Evolutionary conservation across 2,329 filamentous ascomycete genomes (phyloP).

Genomic region (Cryphonectria carpinicola): DNA sequence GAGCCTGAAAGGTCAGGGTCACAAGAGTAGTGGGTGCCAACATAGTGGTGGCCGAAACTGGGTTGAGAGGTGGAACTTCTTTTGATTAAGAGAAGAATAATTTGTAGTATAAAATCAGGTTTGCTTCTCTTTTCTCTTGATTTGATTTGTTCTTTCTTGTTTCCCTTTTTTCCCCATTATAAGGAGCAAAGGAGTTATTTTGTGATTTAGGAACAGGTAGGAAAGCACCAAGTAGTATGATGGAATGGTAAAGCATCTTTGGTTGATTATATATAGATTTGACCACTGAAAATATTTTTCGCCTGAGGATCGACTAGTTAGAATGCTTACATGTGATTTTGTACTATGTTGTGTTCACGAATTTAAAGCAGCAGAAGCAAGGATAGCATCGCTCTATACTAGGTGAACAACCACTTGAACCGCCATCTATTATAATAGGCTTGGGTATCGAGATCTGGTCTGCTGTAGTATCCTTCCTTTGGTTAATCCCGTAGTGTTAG

Average conservation of each 20-base stretch:
- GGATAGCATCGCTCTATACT: not conserved
- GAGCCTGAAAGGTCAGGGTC: not conserved
- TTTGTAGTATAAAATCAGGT: not conserved
- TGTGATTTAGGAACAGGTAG: too few species aligned
- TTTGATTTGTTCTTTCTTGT: too few species aligned
- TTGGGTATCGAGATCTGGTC: too few species aligned
- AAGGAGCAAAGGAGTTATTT: too few species aligned
- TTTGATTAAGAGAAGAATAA: not conserved
- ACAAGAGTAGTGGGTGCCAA: not conserved
- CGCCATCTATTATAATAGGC: too few species aligned
- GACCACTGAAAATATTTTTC: too few species aligned
- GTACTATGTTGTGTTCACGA: not conserved
- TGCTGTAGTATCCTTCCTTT: too few species aligned
- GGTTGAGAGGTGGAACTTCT: not conserved
- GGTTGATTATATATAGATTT: too few species aligned
- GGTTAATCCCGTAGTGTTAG: too few species aligned
- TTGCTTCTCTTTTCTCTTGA: not conserved
- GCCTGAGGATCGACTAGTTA: not conserved
- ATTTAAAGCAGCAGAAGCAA: not conserved
- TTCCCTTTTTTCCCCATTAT: too few species aligned
- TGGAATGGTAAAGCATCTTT: not conserved
- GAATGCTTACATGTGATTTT: not conserved
- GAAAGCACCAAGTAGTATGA: too few species aligned
- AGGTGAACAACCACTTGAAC: not conserved
- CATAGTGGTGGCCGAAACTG: not conserved